Conservation (phyloP, 208 protist genomes). For the Endotrypanum monterogeii region DNA sequence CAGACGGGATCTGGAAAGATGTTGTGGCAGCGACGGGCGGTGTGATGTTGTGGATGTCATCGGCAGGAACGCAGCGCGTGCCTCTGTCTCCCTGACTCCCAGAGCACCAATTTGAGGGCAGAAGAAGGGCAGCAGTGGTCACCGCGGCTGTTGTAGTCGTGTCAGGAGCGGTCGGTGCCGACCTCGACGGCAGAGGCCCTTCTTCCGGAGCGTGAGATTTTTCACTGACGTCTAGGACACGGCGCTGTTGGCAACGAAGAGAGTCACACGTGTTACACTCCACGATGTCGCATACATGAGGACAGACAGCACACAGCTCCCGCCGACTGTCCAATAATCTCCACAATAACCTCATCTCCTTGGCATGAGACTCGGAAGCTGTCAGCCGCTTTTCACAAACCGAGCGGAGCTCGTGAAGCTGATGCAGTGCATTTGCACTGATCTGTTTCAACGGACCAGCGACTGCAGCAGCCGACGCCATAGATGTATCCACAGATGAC, state of each 20-base stretch:
- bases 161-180: background rate
- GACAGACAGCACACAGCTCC: slow-evolving; percentile 4
- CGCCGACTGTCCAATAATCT: slow-evolving; percentile 18
- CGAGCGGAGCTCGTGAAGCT: slow-evolving; percentile 13
- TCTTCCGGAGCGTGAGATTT: background rate
- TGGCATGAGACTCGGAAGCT: background rate
- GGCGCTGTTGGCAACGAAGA: background rate
- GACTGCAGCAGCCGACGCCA: background rate
- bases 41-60: background rate
- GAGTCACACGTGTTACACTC: slow-evolving; percentile 12
- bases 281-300: slow-evolving; percentile 16
- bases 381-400: slow-evolving; percentile 9
- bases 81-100: background rate
- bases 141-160: background rate
- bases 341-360: slow-evolving; percentile 22
- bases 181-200: background rate
- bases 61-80: background rate
- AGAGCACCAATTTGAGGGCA: no score
- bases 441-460: slow-evolving; percentile 7
- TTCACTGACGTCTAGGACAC: background rate
- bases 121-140: background rate
- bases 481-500: background rate
- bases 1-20: background rate
- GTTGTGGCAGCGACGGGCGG: background rate
- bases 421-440: slow-evolving; percentile 17